A percentile compares a stretch with the other conserved stretches of the same genome.
phyloP scores from a whole-genome alignment of 2,329 filamentous ascomycete genomes.

The Cladosporium cucumerinum region DNA sequence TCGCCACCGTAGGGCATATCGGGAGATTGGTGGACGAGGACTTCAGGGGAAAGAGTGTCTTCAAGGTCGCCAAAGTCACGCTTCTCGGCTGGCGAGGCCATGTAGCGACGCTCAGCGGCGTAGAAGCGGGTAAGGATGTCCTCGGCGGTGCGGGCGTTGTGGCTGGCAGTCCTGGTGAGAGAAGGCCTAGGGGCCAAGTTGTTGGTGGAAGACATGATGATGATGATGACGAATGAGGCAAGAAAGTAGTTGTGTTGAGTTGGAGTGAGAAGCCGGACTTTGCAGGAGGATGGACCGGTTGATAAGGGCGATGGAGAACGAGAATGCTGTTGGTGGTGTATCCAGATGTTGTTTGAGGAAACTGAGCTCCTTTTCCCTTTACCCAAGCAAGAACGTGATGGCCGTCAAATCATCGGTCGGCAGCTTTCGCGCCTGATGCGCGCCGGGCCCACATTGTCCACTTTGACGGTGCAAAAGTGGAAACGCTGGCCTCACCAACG shows the following conservation, averaged over 20 bases:
- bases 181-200: conserved; percentile 8
- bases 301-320: background rate
- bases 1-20: conserved; percentile 36
- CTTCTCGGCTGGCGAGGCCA: conserved; percentile 30
- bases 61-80: conserved; percentile 35
- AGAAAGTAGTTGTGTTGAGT: background rate
- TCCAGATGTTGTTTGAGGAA: conserved; percentile 1
- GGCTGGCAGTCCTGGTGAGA: conserved; percentile 3
- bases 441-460: conserved; percentile 13
- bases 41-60: conserved; percentile 27
- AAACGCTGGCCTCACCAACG: conserved; percentile 9
- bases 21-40: conserved; percentile 33
- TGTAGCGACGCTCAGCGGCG: conserved; percentile 36
- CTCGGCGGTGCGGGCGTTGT: conserved; percentile 16
- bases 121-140: conserved; percentile 36
- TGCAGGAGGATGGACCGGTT: background rate
- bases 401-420: conserved; percentile 15
- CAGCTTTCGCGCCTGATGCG: conserved; percentile 12
- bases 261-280: background rate
- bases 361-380: conserved; percentile 6
- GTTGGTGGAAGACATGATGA: conserved; percentile 12
- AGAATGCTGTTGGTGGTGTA: background rate
- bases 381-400: background rate
- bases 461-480: conserved; percentile 14
- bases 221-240: conserved; percentile 1